Base-by-base conservation (phyloP, 2,329 filamentous ascomycete genomes). In the Phialophora chinensis region DNA sequence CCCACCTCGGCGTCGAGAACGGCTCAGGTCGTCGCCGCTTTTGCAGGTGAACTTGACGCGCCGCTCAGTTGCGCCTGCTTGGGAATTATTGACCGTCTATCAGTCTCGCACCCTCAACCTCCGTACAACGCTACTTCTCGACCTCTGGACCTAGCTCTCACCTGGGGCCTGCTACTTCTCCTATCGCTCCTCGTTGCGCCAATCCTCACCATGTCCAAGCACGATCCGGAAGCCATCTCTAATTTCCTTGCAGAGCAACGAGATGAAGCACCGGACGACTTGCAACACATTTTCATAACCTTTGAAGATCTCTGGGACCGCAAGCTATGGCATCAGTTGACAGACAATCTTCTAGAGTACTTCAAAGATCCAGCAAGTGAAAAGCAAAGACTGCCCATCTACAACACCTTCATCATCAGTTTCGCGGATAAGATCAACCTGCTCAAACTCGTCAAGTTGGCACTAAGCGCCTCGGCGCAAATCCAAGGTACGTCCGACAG, bases 361-460 rank as follows among this genome's bases (percentile, higher is more conserved):
- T 99, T 97, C 83, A 89, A 89, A 75, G 83, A 91, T 74, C 86
- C 91, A 53, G 87, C 89, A 76, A 98, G 93, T 80, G 90, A 88
- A 64, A 85, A 88, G 66, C 92, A 96, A 82, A 90, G 94, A 76
- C 87, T 99, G 82, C 84, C 89, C 67, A 90, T 99, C 80, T 99
- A 95, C 85, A 92, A 95, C 82, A 89, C 88, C 74, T 99, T 99
- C 83, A 91, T 99, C 79, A 87, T 94, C 79, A 95, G 91, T 80
- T 99, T 99, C 77, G 92, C 93, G 72, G 93, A 97, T 78, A 97
- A 96, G 86, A 97, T 99, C 85, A 99, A 98, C 82, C 94, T 98
- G 83, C 85, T 99, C 70, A 97, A 97, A 86, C 90, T 98, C 73
- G 95, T 99, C 72, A 90, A 91, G 72, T 83, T 99, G 72, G 95